phyloP scores from a whole-genome alignment of 2,329 filamentous ascomycete genomes.

The Plenodomus lindquistii region DNA sequence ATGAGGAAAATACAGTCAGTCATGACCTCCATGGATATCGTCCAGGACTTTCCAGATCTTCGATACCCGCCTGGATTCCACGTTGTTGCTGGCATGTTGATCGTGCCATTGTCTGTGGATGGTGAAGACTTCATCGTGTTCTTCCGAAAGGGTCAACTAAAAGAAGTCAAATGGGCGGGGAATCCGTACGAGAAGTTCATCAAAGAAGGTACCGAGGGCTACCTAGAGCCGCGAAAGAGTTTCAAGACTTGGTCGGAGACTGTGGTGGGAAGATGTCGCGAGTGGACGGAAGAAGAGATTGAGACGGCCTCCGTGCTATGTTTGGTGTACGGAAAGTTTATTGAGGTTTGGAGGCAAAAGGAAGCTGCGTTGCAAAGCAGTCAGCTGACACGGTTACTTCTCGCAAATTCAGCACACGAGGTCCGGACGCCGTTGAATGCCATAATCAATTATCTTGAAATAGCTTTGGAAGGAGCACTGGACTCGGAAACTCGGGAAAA shows the following conservation, averaged over 20 bases:
- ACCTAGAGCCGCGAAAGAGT: slow-evolving; percentile 76
- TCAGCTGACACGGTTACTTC: slow-evolving; percentile 74
- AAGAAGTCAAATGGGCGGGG: slow-evolving; percentile 81
- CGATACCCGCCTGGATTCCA: slow-evolving; percentile 79
- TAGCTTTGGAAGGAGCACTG: slow-evolving; percentile 78
- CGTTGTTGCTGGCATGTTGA: slow-evolving; percentile 74
- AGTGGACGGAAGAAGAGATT: slow-evolving; percentile 87
- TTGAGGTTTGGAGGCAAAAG: slow-evolving; percentile 91
- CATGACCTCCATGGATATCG: slow-evolving; percentile 75
- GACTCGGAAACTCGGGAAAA: slow-evolving; percentile 86
- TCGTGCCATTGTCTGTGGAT: slow-evolving; percentile 76
- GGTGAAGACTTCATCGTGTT: slow-evolving; percentile 89
- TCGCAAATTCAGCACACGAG: slow-evolving; percentile 90
- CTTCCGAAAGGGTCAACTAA: slow-evolving; percentile 76
- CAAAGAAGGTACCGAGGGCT: slow-evolving; percentile 71
- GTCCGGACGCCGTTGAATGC: slow-evolving; percentile 89
- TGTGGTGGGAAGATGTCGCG: slow-evolving; percentile 77
- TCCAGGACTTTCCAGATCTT: slow-evolving; percentile 77
- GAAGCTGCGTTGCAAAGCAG: slow-evolving; percentile 82
- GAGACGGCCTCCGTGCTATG: slow-evolving; percentile 88
- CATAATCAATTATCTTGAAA: slow-evolving; percentile 93
- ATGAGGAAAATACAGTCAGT: slow-evolving; percentile 76
- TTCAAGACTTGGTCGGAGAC: slow-evolving; percentile 83
- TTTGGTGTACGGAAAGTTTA: slow-evolving; percentile 86
- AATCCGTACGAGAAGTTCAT: slow-evolving; percentile 82